Evolutionary conservation across 768 basidiomycete genomes (phyloP).

Genomic region (Brasilioporus rufonigricans): DNA sequence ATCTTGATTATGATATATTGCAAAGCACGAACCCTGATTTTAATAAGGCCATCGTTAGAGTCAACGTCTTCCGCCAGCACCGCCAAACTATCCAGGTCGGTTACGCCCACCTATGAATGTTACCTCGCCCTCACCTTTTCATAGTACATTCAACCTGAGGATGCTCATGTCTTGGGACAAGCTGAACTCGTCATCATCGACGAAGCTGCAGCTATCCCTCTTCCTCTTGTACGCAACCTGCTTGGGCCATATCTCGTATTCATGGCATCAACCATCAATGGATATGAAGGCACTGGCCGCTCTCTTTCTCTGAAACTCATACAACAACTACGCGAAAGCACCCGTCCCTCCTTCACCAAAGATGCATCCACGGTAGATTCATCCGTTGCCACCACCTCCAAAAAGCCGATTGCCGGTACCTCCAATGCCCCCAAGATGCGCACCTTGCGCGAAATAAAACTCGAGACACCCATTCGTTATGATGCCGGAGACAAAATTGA

Average conservation of each 20-base stretch:
- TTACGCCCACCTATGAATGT: not conserved
- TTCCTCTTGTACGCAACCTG: constrained; percentile 92
- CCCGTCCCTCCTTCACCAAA: constrained; percentile 74
- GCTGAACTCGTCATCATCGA: constrained; percentile 98
- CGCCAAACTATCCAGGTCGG: constrained; percentile 93
- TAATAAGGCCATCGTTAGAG: constrained; percentile 92
- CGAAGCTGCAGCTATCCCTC: constrained; percentile 96
- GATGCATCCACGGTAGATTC: constrained; percentile 45
- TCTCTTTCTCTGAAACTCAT: constrained; percentile 97
- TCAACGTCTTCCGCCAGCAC: constrained; percentile 91
- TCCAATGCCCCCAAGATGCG: constrained; percentile 62
- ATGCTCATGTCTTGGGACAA: constrained; percentile 95
- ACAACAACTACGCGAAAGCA: constrained; percentile 92
- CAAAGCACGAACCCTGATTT: constrained; percentile 95
- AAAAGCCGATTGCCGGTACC: constrained; percentile 49
- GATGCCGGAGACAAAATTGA: constrained; percentile 83
- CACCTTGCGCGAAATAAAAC: constrained; percentile 87
- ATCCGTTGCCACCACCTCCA: constrained; percentile 38
- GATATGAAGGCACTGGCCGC: constrained; percentile 99
- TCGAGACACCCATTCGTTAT: constrained; percentile 95
- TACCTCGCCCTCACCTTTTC: constrained; percentile 2
- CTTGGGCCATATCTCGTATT: constrained; percentile 97
- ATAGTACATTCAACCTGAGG: constrained; percentile 98
- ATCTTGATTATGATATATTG: constrained; percentile 94
- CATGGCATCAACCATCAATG: constrained; percentile 99